Base-by-base conservation (phyloP, 345 rosid genomes). In the Cardamine occulta region DNA sequence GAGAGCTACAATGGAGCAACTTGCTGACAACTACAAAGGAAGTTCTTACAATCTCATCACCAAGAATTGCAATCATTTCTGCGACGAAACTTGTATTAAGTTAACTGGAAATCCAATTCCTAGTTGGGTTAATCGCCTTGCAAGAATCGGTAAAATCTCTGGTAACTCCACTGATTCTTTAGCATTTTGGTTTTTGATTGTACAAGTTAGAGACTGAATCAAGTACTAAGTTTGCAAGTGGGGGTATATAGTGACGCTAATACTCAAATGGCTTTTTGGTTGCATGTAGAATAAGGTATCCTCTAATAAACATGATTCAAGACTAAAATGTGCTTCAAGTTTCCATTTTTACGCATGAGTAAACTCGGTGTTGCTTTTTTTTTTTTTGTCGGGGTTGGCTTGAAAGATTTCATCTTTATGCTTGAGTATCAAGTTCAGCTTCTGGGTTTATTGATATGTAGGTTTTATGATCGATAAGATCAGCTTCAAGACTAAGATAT, bases 61-160 rank as follows among this genome's bases (percentile, higher is more conserved):
- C 56, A 96, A 93, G 84, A 96, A 93, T 74, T 96, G 98, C 73
- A 96, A 96, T 82, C 99, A 96, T 83, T 96, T 96, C 82, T 96
- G 98, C 84, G 85, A 96, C 11, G 93, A 88, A 53, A 94, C 91
- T 63, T 93, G 98, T 73, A 37, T 93, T 44, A 85, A 79, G 63
- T 77, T 96, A 44, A 84, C 97, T 4, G 94, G 91, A 21, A 96
- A 91, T 78, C 90, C 91, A 17, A 92, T 96, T 57, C 98, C 99
- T 7, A 89, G 82, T 48, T 93, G 98, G 99, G 93, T 96, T 73
- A 96, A 96, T 73, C 96, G 98, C 1, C 96, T 96, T 19, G 98
- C 99, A 3, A 80, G 94, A 88, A 93, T 95, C 15, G 99, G 99
- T 92, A 83, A 79, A 82, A 10, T 72, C 53, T 78, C 68, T 58